Conservation (phyloP, 176 grass and related monocot genomes). For the Chloris gayana region DNA sequence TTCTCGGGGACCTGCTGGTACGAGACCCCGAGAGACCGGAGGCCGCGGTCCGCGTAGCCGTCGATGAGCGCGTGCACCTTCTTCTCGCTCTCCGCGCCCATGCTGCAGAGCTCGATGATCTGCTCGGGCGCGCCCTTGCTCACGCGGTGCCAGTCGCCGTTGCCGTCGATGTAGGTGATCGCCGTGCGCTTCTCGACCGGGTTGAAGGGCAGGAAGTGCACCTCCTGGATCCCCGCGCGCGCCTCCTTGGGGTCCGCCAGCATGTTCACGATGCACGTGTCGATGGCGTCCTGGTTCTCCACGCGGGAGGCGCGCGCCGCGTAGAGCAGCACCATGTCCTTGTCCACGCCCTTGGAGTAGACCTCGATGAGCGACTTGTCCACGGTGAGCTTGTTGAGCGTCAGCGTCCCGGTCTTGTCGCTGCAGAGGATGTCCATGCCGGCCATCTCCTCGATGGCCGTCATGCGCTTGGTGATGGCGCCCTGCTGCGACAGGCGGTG, state of each 20-base stretch:
- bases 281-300: slow-evolving; percentile 96
- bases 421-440: slow-evolving; percentile 98
- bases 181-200: slow-evolving; percentile 92
- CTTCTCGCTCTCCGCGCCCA: slow-evolving; percentile 70
- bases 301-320: slow-evolving; percentile 82
- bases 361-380: slow-evolving; percentile 90
- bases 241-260: slow-evolving; percentile 91
- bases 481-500: slow-evolving; percentile 91
- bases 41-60: slow-evolving; percentile 87
- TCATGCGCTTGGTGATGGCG: slow-evolving; percentile 98
- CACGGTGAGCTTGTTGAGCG: slow-evolving; percentile 94
- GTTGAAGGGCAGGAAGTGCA: slow-evolving; percentile 94
- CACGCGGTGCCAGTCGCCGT: slow-evolving; percentile 77
- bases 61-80: slow-evolving; percentile 71
- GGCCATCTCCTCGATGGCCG: slow-evolving; percentile 97
- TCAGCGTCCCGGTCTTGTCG: slow-evolving; percentile 94
- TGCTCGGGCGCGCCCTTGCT: slow-evolving; percentile 97
- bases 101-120: slow-evolving; percentile 86
- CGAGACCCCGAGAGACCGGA: slow-evolving; percentile 71
- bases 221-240: slow-evolving; percentile 78
- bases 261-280: slow-evolving; percentile 85
- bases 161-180: slow-evolving; percentile 87
- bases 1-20: slow-evolving; percentile 80
- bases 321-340: slow-evolving; percentile 83
- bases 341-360: slow-evolving; percentile 58